Evolutionary conservation across 257 asterid species (phyloP).

Genomic region (Ballota nigra): DNA sequence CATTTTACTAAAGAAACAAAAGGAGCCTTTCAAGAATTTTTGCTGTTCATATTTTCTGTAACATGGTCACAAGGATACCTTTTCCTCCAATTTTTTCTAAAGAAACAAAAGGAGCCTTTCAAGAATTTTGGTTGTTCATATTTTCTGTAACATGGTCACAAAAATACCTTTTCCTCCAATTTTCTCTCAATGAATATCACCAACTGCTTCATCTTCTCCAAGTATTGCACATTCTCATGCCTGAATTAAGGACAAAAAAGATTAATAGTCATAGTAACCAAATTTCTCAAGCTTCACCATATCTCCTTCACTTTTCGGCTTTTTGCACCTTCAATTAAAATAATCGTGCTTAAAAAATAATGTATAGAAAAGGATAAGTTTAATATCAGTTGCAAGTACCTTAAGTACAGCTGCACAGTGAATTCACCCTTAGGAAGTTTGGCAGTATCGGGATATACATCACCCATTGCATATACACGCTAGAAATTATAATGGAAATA

Average conservation of each 20-base stretch:
- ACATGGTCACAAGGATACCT: conserved; percentile 44
- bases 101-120: conserved; percentile 17
- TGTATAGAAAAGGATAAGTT: neutral
- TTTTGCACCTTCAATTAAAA: conserved; percentile 10
- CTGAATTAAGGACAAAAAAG: conserved; percentile 41
- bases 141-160: conserved; percentile 3
- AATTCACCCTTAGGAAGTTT: conserved; percentile 97
- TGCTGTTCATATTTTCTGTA: neutral
- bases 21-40: conserved; percentile 12
- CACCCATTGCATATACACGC: conserved; percentile 91
- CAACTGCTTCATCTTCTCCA: conserved; percentile 94
- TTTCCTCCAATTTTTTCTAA: conserved; percentile 83
- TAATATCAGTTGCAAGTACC: conserved; percentile 40
- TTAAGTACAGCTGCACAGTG: conserved; percentile 74
- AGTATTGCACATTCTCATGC: conserved; percentile 91
- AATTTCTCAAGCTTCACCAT: conserved; percentile 21
- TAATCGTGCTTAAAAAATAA: neutral
- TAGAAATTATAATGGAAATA: conserved; percentile 37
- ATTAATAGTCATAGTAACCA: conserved; percentile 12
- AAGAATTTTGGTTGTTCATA: neutral
- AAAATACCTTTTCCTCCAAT: conserved; percentile 81
- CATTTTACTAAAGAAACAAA: conserved; percentile 6
- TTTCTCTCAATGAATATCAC: conserved; percentile 81
- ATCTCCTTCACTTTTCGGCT: conserved; percentile 12
- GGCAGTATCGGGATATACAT: conserved; percentile 77